Conservation (phyloP, 2,329 filamentous ascomycete species). For the Trichoderma brevicompactum region DNA sequence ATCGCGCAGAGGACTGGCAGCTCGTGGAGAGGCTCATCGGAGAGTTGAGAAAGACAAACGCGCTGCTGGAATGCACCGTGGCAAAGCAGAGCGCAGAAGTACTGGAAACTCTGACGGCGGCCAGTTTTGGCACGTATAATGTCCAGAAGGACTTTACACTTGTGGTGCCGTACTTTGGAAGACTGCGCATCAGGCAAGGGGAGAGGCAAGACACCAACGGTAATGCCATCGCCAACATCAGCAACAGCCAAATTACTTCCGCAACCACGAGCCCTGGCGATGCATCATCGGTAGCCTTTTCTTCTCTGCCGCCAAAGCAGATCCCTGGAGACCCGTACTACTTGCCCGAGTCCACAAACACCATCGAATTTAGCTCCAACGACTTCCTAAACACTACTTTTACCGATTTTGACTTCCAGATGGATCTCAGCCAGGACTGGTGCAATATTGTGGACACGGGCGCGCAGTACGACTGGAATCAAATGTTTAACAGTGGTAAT, state of each 20-base stretch:
- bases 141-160: conserved; percentile 10
- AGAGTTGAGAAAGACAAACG: conserved; percentile 12
- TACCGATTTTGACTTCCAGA: conserved; percentile 25
- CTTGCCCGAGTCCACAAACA: conserved; percentile 5
- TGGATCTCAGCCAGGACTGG: conserved; percentile 29
- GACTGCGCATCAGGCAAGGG: conserved; percentile 19
- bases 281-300: not conserved
- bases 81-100: conserved; percentile 26
- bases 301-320: not conserved
- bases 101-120: conserved; percentile 23
- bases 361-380: conserved; percentile 26
- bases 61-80: conserved; percentile 27
- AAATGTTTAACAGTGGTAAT: conserved; percentile 11
- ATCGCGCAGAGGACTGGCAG: conserved; percentile 15
- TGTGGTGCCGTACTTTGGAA: conserved; percentile 29
- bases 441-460: conserved; percentile 15
- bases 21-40: conserved; percentile 21
- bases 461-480: conserved; percentile 17
- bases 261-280: not conserved
- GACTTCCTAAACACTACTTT: conserved; percentile 24
- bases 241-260: not conserved
- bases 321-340: not conserved
- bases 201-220: not conserved
- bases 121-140: conserved; percentile 7
- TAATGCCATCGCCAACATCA: not conserved